Conservation (phyloP, 495 filamentous ascomycete genomes). For the Neurospora sp. region DNA sequence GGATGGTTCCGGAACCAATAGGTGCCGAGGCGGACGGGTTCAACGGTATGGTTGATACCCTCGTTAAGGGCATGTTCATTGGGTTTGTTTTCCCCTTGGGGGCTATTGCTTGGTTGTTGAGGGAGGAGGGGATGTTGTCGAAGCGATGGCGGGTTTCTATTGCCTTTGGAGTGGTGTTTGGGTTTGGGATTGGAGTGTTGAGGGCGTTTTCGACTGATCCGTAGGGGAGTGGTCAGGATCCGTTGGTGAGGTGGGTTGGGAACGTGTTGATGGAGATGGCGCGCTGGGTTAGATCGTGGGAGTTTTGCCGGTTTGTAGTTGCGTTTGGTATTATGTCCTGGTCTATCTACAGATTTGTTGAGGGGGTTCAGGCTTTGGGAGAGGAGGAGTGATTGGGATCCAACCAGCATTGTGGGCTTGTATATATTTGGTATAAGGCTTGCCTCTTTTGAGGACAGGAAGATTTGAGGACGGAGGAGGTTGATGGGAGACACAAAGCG, state of each 20-base stretch:
- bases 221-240: constrained; percentile 8
- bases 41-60: constrained; percentile 54
- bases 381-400: neutral
- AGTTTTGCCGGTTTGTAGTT: neutral
- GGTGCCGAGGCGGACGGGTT: constrained; percentile 36
- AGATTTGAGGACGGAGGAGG: neutral
- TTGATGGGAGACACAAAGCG: neutral
- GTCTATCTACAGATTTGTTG: neutral
- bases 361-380: neutral
- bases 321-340: neutral
- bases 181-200: constrained; percentile 31
- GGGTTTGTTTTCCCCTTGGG: constrained; percentile 93
- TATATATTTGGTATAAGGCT: neutral
- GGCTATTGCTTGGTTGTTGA: constrained; percentile 69
- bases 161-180: constrained; percentile 59
- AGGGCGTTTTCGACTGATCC: constrained; percentile 24
- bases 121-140: constrained; percentile 85
- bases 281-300: neutral
- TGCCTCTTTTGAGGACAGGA: neutral
- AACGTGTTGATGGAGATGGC: neutral
- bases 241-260: neutral
- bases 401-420: neutral
- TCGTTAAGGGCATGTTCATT: constrained; percentile 78
- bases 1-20: constrained; percentile 10
- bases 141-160: constrained; percentile 75